Evolutionary conservation across 2,329 filamentous ascomycete species (phyloP).

Genomic region (Stachybotrys chartarum): DNA sequence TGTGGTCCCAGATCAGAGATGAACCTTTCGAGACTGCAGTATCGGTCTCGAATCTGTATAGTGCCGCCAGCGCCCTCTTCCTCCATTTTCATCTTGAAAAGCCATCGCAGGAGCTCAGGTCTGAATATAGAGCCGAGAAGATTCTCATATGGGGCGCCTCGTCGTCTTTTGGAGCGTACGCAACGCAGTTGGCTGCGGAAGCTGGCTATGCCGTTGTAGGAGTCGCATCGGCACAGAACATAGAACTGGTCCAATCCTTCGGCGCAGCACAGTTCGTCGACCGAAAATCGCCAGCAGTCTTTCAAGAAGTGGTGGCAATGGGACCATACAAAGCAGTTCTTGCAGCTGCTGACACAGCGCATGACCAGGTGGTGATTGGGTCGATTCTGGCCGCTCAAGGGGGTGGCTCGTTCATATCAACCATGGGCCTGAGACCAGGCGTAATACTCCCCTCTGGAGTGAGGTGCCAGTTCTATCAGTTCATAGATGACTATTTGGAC

Average conservation of each 20-base stretch:
- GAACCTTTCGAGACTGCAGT: conserved; percentile 2
- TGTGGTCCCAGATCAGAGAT: background rate
- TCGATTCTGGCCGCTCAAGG: conserved; percentile 1
- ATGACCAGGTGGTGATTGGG: conserved; percentile 4
- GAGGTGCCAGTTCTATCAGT: background rate
- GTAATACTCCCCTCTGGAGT: conserved; percentile 2
- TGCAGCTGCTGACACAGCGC: conserved; percentile 2
- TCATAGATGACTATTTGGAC: conserved; percentile 3
- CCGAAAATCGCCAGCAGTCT: conserved; percentile 1
- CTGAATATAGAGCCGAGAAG: conserved; percentile 1
- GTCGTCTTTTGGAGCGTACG: conserved; percentile 2
- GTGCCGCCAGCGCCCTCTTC: conserved; percentile 3
- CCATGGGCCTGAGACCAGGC: conserved; percentile 2
- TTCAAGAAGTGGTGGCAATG: background rate
- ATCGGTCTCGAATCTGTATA: background rate
- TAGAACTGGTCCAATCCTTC: background rate
- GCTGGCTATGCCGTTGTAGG: conserved; percentile 5
- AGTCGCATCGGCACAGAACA: conserved; percentile 2
- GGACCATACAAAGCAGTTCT: conserved; percentile 4
- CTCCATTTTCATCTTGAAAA: conserved; percentile 4
- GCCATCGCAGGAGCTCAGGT: background rate
- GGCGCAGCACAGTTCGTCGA: conserved; percentile 2
- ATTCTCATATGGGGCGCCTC: conserved; percentile 5
- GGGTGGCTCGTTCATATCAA: conserved; percentile 3
- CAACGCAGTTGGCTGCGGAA: conserved; percentile 1